Conservation (phyloP, 805 yeast genomes). For the Teunomyces tritomae region DNA sequence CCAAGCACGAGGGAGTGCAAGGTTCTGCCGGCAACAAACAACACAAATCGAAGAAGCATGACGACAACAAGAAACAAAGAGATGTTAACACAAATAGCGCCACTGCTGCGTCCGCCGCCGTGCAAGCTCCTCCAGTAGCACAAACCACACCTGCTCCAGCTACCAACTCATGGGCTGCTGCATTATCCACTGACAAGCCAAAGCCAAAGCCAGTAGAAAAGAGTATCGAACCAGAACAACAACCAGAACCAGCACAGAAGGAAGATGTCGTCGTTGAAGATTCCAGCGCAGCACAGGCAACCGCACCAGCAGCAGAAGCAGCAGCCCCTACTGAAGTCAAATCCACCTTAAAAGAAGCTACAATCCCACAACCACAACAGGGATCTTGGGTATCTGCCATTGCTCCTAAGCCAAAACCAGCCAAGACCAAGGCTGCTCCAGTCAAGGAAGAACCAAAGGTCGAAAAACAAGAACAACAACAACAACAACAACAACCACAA, state of each 20-base stretch:
- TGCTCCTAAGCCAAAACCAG: conserved; percentile 47
- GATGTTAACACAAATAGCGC: conserved; percentile 9
- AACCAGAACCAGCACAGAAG: conserved; percentile 12
- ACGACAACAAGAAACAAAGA: conserved; percentile 7
- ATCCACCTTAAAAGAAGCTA: conserved; percentile 34
- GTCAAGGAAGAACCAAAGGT: conserved; percentile 12
- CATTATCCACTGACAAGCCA: conserved; percentile 35
- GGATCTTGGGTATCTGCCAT: conserved; percentile 73
- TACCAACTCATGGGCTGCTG: conserved; percentile 45
- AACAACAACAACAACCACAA: conserved; percentile 8
- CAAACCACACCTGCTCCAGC: conserved; percentile 15
- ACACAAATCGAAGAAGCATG: conserved; percentile 4
- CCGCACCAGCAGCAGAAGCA: conserved; percentile 7
- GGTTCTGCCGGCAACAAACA: neutral
- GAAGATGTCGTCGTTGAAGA: conserved; percentile 6
- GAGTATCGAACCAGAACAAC: conserved; percentile 11
- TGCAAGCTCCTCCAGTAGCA: conserved; percentile 17
- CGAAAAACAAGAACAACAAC: conserved; percentile 14
- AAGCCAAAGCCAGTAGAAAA: conserved; percentile 25
- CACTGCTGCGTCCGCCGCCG: conserved; percentile 16
- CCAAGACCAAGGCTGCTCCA: conserved; percentile 11
- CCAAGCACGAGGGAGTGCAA: conserved; percentile 2
- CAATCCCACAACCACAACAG: conserved; percentile 47
- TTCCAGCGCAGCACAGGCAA: conserved; percentile 7
- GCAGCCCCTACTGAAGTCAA: conserved; percentile 4